Evolutionary conservation across 139 green algal species (phyloP).

Genomic region (Picochlorum sp.): DNA sequence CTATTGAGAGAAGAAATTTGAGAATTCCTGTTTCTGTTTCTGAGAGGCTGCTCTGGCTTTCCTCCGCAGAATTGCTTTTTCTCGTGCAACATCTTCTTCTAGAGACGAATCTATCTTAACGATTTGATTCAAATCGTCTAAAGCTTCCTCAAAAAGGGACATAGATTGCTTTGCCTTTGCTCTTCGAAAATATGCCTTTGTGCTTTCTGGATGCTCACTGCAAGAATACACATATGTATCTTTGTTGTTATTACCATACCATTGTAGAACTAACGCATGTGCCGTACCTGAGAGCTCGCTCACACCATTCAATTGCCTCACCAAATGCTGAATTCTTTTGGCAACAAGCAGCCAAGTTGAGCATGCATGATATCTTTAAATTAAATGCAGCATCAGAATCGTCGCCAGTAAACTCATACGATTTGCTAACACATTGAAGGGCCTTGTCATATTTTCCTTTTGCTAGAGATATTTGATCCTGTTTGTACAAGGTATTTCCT

Average conservation of each 20-base stretch:
- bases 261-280: too few relatives aligned
- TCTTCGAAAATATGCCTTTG: conserved; percentile 30
- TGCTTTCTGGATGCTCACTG: conserved; percentile 15
- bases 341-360: conserved; percentile 24
- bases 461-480: conserved; percentile 12
- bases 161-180: conserved; percentile 9
- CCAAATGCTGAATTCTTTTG: conserved; percentile 17
- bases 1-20: conserved; percentile 15
- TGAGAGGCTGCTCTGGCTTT: conserved; percentile 9
- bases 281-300: conserved; percentile 14
- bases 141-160: conserved; percentile 14
- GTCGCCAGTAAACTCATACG: conserved; percentile 11
- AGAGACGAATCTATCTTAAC: conserved; percentile 12
- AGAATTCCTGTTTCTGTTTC: conserved; percentile 17
- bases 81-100: conserved; percentile 13
- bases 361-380: conserved; percentile 13
- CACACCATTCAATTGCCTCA: conserved; percentile 26
- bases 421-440: conserved; percentile 17
- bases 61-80: conserved; percentile 17
- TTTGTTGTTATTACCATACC: too few relatives aligned
- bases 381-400: conserved; percentile 7
- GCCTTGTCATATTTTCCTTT: conserved; percentile 25
- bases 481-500: conserved; percentile 55
- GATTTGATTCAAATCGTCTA: conserved; percentile 12
- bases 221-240: not conserved